Percentiles rank a stretch among this genome's conserved stretches.
Evolutionary conservation across 495 filamentous ascomycete species (phyloP).

Genomic region (Aspergillus funiculosus): DNA sequence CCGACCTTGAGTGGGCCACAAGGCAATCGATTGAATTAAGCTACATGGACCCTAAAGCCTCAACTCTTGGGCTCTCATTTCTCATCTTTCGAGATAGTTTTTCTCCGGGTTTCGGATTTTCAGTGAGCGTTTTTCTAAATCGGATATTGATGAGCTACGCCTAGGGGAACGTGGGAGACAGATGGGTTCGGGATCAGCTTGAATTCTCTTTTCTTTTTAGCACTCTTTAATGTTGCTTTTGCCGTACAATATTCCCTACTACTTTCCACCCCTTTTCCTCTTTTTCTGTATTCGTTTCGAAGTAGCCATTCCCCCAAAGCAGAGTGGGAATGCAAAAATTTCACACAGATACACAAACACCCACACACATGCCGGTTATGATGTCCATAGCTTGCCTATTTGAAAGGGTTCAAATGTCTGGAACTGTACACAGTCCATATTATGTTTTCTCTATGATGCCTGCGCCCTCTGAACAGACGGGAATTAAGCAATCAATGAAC

Average conservation of each 20-base stretch:
- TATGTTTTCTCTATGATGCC: neutral
- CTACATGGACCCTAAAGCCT: slow-evolving; percentile 3
- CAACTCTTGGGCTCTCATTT: slow-evolving; percentile 6
- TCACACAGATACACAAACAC: slow-evolving; percentile 4
- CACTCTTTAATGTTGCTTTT: slow-evolving; percentile 21
- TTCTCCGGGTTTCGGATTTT: slow-evolving; percentile 20
- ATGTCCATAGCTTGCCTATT: neutral
- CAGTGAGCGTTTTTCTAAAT: slow-evolving; percentile 22
- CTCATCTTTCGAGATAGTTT: slow-evolving; percentile 6
- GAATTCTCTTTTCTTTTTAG: slow-evolving; percentile 14
- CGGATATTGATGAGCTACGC: slow-evolving; percentile 26
- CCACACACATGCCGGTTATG: slow-evolving; percentile 4
- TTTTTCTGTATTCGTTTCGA: slow-evolving; percentile 12
- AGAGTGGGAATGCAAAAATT: slow-evolving; percentile 1
- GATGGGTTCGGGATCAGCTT: slow-evolving; percentile 15
- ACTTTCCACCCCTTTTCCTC: slow-evolving; percentile 5
- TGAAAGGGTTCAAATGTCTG: neutral
- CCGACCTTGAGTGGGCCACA: slow-evolving; percentile 21
- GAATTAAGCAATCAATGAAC: too few relatives aligned
- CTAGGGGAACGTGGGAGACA: slow-evolving; percentile 13
- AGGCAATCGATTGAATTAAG: slow-evolving; percentile 10
- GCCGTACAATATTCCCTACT: slow-evolving; percentile 22
- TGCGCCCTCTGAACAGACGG: too few relatives aligned
- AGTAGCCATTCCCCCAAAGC: slow-evolving; percentile 12
- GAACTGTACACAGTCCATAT: neutral